Conservation (phyloP, 768 basidiomycete genomes). For the Tylopilus sp. region DNA sequence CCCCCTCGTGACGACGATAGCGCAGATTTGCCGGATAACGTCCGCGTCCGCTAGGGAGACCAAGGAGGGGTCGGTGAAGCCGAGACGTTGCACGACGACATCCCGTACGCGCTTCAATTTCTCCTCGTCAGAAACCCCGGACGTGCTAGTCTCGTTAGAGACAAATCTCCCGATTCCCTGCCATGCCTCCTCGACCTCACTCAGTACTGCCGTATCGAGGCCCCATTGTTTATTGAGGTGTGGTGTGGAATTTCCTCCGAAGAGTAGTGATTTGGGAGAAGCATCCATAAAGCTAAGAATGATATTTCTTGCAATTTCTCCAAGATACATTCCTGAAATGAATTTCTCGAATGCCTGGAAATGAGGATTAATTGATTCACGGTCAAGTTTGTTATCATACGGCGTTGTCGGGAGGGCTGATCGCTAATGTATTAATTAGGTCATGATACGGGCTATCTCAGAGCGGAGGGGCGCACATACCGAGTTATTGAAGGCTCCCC, state of each 20-base stretch:
- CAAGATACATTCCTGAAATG: constrained; percentile 98
- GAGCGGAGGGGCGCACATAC: constrained; percentile 42
- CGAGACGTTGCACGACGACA: constrained; percentile 61
- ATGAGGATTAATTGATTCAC: constrained; percentile 89
- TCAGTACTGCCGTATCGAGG: constrained; percentile 91
- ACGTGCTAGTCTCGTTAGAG: constrained; percentile 17
- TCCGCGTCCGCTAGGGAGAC: constrained; percentile 62
- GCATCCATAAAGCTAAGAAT: constrained; percentile 81
- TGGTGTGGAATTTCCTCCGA: constrained; percentile 71
- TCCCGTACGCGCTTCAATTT: constrained; percentile 55
- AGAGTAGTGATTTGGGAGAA: constrained; percentile 66
- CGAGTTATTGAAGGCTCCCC: constrained; percentile 96
- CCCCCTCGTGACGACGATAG: constrained; percentile 76
- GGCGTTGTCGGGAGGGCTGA: constrained; percentile 81
- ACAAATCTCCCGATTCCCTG: constrained; percentile 37
- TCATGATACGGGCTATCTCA: not conserved
- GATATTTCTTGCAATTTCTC: constrained; percentile 87
- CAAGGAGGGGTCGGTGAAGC: constrained; percentile 46
- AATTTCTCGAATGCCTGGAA: constrained; percentile 97
- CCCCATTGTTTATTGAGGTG: constrained; percentile 89
- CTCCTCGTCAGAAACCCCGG: constrained; percentile 8
- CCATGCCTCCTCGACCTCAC: constrained; percentile 78
- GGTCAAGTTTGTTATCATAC: constrained; percentile 90
- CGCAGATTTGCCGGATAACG: constrained; percentile 78
- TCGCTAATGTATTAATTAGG: constrained; percentile 46